A percentile compares a stretch with the other conserved stretches of the same genome.
Conservation (phyloP, 192 early-diverging fungal species). For the Powellomyces hirtus region DNA sequence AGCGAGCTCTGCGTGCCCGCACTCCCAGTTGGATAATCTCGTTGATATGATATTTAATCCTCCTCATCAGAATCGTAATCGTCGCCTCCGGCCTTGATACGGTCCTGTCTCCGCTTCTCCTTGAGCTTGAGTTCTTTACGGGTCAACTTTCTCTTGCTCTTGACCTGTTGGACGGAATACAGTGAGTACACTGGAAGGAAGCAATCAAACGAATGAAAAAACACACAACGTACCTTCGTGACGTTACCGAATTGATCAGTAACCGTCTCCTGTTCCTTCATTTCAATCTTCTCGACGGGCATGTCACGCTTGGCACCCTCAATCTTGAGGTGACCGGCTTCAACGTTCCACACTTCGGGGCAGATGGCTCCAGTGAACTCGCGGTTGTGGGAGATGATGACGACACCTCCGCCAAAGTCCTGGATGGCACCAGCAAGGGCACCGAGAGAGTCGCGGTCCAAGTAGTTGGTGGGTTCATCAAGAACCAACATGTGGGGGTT, state of each 20-base stretch:
- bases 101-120: slow-evolving; percentile 31
- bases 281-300: slow-evolving; percentile 43
- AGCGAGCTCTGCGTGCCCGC: too few relatives aligned
- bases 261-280: slow-evolving; percentile 44
- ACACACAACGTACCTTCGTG: too few relatives aligned
- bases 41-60: background rate
- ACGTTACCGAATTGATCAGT: slow-evolving; percentile 75
- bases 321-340: slow-evolving; percentile 56
- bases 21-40: background rate
- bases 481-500: slow-evolving; percentile 80
- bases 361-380: slow-evolving; percentile 74
- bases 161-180: slow-evolving; percentile 71
- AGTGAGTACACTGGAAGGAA: too few relatives aligned
- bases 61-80: slow-evolving; percentile 45
- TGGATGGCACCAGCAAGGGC: slow-evolving; percentile 73
- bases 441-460: slow-evolving; percentile 76
- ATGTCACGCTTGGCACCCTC: slow-evolving; percentile 40
- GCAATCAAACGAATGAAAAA: too few relatives aligned
- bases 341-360: slow-evolving; percentile 73
- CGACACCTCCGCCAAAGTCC: slow-evolving; percentile 75
- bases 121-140: slow-evolving; percentile 47
- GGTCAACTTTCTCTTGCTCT: slow-evolving; percentile 60
- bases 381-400: slow-evolving; percentile 81
- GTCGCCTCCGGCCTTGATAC: slow-evolving; percentile 35
- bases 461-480: slow-evolving; percentile 74